Base-by-base conservation (phyloP, 1,284 basidiomycete genomes). In the Rhodofomes roseus region DNA sequence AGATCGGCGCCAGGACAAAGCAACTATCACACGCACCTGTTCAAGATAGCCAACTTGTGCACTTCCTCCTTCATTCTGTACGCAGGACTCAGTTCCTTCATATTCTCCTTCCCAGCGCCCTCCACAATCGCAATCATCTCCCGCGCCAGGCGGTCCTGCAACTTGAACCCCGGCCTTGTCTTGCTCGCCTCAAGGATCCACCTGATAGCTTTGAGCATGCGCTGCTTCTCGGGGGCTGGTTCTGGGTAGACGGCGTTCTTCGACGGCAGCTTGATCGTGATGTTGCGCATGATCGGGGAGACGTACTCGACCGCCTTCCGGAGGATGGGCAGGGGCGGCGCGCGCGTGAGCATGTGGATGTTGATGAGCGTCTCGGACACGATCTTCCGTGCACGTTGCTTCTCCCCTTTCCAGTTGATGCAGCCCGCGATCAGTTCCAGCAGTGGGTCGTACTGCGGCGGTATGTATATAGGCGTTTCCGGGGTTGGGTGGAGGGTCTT, bases 151-250 rank as follows among this genome's bases (percentile, higher is more conserved):
- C 91, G 78, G 68, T 89, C 84, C 65, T 85, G 83, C 2, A 89
- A 61, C 8, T 73, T 79, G 60, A 79, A 76, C 7, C 86, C 89
- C 0, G 77, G 71, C 60, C 76, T 75, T 43, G 71, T 76, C 60
- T 86, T 77, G 57, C 82, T 81, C 9, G 82, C 83, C 12, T 86
- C 76, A 55, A 92, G 65, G 20, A 95, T 84, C 80, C 86, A 89
- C 60, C 77, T 69, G 37, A 95, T 77, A 3, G 85, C 92, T 57
- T 75, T 79, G 31, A 81, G 79, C 36, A 86, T 82, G 48, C 93
- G 80, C 75, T 93, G 90, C 68, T 90, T 85, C 75, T 95, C 93
- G 57, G 79, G 86, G 60, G 95, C 77, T 7, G 90, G 84, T 18
- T 84, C 75, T 0, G 93, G 93, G 54, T 80, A 82, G 40, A 79